Evolutionary conservation across 2,329 filamentous ascomycete genomes (phyloP), one percentile per base, ranked within the genome.

Genomic region (Ophiocordyceps polyrhachis-furcata): DNA sequence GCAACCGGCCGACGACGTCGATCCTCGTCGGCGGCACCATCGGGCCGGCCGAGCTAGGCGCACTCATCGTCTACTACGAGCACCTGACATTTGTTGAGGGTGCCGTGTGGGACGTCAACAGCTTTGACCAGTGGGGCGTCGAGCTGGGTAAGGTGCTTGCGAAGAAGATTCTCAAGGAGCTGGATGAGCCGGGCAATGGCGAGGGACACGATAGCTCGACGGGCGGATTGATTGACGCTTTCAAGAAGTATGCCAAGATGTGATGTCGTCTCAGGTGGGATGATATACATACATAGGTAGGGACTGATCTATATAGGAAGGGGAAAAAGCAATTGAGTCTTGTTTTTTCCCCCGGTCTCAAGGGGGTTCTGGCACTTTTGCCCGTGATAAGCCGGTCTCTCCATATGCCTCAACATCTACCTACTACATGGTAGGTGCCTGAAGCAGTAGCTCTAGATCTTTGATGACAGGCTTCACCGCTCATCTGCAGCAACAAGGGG

Each of bases 81-180:
- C 91, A 98, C 68, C 69, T 96, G 49, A 96, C 91, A 46, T 98
- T 98, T 65, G 93, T 85, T 35, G 91, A 98, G 69, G 91, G 91
- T 56, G 89, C 88, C 44, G 73, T 98, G 61, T 98, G 91, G 91
- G 93, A 96, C 69, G 94, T 98, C 73, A 98, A 98, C 77, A 87
- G 81, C 58, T 98, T 96, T 61, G 91, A 98, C 69, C 91, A 98
- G 73, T 98, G 91, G 91, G 91, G 91, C 67, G 91, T 98, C 41
- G 91, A 98, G 73, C 71, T 98, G 49, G 91, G 91, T 63, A 98
- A 98, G 81, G 79, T 82, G 38, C 70, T 98, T 52, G 91, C 91
- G 49, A 96, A 89, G 79, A 88, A 86, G 69, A 87, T 88, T 51
- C 80, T 85, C 55, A 64, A 66, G 57, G 91, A 98, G 72, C 74